Percentiles rank a stretch among this genome's conserved stretches.
Conservation (phyloP, 192 early-diverging fungal species). For the Coemansia sp. region DNA sequence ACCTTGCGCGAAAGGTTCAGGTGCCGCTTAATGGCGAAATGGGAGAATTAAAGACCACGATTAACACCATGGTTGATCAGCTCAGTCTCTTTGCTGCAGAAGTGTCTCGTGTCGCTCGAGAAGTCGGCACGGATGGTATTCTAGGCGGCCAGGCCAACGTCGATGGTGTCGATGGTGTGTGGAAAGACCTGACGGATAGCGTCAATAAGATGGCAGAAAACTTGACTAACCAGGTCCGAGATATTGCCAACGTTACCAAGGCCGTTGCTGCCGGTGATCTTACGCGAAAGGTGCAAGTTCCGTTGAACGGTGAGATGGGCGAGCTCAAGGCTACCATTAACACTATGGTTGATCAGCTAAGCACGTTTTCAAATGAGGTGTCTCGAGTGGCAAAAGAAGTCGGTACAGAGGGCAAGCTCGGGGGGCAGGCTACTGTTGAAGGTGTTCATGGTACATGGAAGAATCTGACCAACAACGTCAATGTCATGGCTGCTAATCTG, state of each 20-base stretch:
- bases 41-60: constrained; percentile 58
- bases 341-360: constrained; percentile 58
- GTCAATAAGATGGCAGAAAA: too few relatives aligned
- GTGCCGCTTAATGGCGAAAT: constrained; percentile 61
- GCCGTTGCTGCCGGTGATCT: constrained; percentile 65
- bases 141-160: too few relatives aligned
- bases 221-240: too few relatives aligned
- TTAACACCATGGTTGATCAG: constrained; percentile 68
- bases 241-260: too few relatives aligned
- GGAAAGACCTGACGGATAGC: too few relatives aligned
- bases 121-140: too few relatives aligned
- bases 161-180: too few relatives aligned
- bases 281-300: constrained; percentile 34
- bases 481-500: constrained; percentile 63
- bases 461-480: constrained; percentile 64
- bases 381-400: too few relatives aligned
- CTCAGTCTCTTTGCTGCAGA: constrained; percentile 14
- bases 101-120: too few relatives aligned
- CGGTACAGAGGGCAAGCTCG: constrained; percentile 62
- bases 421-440: constrained; percentile 62
- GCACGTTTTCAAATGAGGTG: too few relatives aligned
- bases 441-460: constrained; percentile 66
- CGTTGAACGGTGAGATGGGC: too few relatives aligned
- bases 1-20: constrained; percentile 59
- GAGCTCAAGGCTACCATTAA: too few relatives aligned